These are phyloP conservation scores for Pichia scutulata DNA, from an alignment of 805 yeast species.

Conservation along the genomic window DNA sequence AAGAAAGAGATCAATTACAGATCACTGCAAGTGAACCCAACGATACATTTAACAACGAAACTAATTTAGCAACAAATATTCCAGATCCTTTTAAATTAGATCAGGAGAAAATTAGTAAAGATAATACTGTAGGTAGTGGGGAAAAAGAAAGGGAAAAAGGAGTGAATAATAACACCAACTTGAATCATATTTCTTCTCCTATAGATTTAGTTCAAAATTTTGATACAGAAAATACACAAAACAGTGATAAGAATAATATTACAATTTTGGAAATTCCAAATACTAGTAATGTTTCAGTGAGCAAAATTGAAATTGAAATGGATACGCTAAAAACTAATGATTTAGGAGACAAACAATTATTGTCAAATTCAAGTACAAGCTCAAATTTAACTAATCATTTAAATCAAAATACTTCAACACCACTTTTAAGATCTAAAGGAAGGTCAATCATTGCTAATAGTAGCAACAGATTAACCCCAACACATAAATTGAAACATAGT, in stretches of 20 bases:
- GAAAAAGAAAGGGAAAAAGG: not conserved
- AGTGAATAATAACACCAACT: not conserved
- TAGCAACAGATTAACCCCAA: too few species aligned
- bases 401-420: not conserved
- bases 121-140: not conserved
- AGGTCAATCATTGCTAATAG: not conserved
- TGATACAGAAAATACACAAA: not conserved
- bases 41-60: not conserved
- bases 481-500: not conserved
- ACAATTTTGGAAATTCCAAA: slow-evolving; percentile 12
- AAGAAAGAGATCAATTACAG: not conserved
- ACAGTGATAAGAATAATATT: not conserved
- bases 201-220: not conserved
- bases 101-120: not conserved
- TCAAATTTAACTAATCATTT: not conserved
- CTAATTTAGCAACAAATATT: not conserved
- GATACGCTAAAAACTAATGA: not conserved
- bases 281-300: slow-evolving; percentile 9
- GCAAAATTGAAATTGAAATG: slow-evolving; percentile 4
- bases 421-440: not conserved
- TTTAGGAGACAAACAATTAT: not conserved
- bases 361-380: not conserved
- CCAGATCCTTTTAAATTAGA: not conserved
- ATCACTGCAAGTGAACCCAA: not conserved
- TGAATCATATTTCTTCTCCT: not conserved